Conservation (phyloP, 768 basidiomycete genomes). For the Leccinum boreale region DNA sequence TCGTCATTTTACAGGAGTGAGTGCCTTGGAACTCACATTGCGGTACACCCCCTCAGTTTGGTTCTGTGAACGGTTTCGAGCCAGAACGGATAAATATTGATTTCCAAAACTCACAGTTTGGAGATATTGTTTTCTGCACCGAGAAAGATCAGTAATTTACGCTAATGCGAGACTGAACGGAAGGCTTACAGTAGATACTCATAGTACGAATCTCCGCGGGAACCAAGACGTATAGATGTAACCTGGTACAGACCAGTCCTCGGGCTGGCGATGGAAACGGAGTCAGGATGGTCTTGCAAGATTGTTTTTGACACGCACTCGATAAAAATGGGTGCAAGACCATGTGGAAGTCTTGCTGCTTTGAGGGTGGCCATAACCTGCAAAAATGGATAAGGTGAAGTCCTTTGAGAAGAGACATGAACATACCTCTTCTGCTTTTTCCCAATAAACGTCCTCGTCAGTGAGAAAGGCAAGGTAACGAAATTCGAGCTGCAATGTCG, state of each 20-base stretch:
- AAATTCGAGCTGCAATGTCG: constrained; percentile 88
- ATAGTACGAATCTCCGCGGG: constrained; percentile 91
- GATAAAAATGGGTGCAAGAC: constrained; percentile 83
- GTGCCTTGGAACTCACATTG: constrained; percentile 44
- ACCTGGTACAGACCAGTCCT: constrained; percentile 51
- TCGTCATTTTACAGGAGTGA: not conserved
- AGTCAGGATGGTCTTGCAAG: constrained; percentile 7
- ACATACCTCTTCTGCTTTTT: constrained; percentile 66
- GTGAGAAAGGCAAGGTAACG: constrained; percentile 82
- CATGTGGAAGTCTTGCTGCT: constrained; percentile 57
- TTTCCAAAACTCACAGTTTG: constrained; percentile 26
- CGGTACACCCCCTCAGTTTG: constrained; percentile 73
- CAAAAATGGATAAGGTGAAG: not conserved
- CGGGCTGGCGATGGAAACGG: constrained; percentile 35
- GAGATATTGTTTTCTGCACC: constrained; percentile 29
- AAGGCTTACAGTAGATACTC: constrained; percentile 75
- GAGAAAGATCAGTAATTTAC: constrained; percentile 3
- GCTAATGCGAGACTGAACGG: not conserved
- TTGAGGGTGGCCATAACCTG: constrained; percentile 73
- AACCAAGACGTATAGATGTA: constrained; percentile 83
- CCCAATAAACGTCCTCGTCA: constrained; percentile 77
- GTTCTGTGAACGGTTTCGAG: constrained; percentile 45
- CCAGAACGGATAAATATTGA: not conserved
- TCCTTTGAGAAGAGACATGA: not conserved
- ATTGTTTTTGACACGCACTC: constrained; percentile 44